Percentiles rank a stretch among this genome's conserved stretches.
Conservation (phyloP, 2,329 filamentous ascomycete genomes). For the Fusarium sp. region DNA sequence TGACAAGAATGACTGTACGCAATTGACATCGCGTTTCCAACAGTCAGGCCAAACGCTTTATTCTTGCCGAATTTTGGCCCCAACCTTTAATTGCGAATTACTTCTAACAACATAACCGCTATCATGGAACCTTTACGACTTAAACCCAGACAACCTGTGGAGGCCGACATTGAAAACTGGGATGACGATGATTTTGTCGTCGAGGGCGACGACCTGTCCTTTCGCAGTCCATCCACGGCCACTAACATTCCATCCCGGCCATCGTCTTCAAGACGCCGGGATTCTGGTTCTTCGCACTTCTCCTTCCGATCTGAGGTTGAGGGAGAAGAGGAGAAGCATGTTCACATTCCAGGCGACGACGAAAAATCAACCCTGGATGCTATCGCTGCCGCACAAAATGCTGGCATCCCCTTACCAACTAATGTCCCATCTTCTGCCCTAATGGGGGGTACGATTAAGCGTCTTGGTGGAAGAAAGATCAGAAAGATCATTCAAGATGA, state of each 20-base stretch:
- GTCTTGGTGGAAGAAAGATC: slow-evolving; percentile 80
- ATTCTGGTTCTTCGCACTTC: slow-evolving; percentile 83
- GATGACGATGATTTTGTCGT: slow-evolving; percentile 81
- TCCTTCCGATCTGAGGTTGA: slow-evolving; percentile 87
- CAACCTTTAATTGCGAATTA: slow-evolving; percentile 20
- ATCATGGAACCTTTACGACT: slow-evolving; percentile 67
- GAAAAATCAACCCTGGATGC: slow-evolving; percentile 85
- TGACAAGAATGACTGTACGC: slow-evolving; percentile 47
- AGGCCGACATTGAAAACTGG: slow-evolving; percentile 78
- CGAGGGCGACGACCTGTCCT: slow-evolving; percentile 72
- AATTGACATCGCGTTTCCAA: slow-evolving; percentile 43
- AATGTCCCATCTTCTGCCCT: slow-evolving; percentile 91
- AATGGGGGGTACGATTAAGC: slow-evolving; percentile 91
- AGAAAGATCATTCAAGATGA: slow-evolving; percentile 81
- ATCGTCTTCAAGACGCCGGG: slow-evolving; percentile 66
- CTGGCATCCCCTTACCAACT: slow-evolving; percentile 89
- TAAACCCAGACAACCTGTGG: slow-evolving; percentile 64
- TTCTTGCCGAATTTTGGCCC: slow-evolving; percentile 24
- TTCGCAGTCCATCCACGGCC: slow-evolving; percentile 63
- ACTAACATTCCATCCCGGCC: slow-evolving; percentile 54
- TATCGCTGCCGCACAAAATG: slow-evolving; percentile 85
- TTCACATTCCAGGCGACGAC: slow-evolving; percentile 86
- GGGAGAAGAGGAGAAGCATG: slow-evolving; percentile 88
- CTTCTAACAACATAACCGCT: slow-evolving; percentile 23
- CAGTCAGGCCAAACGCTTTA: slow-evolving; percentile 28